Evolutionary conservation across 192 early-diverging fungal species (phyloP), one percentile per base, ranked within the genome.

Genomic region (Podila verticillata): DNA sequence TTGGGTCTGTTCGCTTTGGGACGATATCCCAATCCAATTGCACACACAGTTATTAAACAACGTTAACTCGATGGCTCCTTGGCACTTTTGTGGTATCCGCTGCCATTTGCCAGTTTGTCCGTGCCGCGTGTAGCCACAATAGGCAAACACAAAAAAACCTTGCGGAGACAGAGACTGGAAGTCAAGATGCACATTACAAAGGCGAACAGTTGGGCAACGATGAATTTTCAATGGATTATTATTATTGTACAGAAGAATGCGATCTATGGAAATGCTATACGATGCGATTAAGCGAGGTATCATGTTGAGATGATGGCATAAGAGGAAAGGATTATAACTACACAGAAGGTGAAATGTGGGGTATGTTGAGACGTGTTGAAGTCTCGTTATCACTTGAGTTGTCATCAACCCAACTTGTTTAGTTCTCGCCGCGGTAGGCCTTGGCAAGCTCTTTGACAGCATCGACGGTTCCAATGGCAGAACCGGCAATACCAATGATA

Each of bases 401-500:
- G 51, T 54, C 51, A 44, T 44, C 39, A 4, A 44, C n/a, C n/a
- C 39, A 44, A n/a, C 20, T 36, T 49, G 30, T 19, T 49, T 70
- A 32, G 58, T 79, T 34, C 56, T 74, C 73, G 62, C 86, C 67
- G 24, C 51, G 77, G 75, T 72, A 85, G 57, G 89, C 91, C 54
- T 82, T 84, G 47, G 86, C 75, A 39, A 94, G 81, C 28, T 83
- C 82, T 66, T 88, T 84, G 63, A 92, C 77, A 5, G 93, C 88
- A 65, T 91, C 84, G 24, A 89, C 78, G 44, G 87, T 89, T 47
- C 93, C 93, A 82, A 91, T 85, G 34, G 88, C 82, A 36, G 85
- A 81, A 15, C 89, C 90, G 61, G 89, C 77, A 7, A 92, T 72
- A 28, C 92, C 93, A 28, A 93, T 61, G 22, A 89, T 22, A 36